These are phyloP conservation scores for Hypsizygus marmoreus DNA, from an alignment of 768 basidiomycete genomes.

Conservation along the genomic window DNA sequence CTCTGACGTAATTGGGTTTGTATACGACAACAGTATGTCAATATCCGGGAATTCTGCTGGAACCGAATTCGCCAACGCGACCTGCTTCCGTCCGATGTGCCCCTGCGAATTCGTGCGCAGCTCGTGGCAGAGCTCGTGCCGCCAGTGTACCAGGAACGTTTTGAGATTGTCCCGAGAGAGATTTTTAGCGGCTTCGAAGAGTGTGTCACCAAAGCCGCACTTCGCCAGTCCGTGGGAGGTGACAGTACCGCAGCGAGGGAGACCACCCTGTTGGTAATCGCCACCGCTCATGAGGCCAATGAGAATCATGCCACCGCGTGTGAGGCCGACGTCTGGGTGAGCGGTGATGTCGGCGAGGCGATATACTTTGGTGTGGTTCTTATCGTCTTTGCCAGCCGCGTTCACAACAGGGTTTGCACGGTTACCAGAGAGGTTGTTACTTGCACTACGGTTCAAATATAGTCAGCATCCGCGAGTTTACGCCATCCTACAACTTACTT, in stretches of 20 bases:
- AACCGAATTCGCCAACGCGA: conserved; percentile 62
- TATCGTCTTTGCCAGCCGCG: conserved; percentile 69
- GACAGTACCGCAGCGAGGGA: conserved; percentile 65
- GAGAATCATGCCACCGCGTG: conserved; percentile 77
- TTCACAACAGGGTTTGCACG: conserved; percentile 62
- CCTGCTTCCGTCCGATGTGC: conserved; percentile 63
- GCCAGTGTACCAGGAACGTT: conserved; percentile 64
- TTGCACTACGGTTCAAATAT: conserved; percentile 49
- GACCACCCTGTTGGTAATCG: conserved; percentile 79
- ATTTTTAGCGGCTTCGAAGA: conserved; percentile 59
- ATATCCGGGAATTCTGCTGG: conserved; percentile 71
- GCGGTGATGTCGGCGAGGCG: conserved; percentile 38
- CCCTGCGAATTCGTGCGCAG: conserved; percentile 70
- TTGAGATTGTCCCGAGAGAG: conserved; percentile 45
- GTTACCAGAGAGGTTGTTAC: conserved; percentile 74
- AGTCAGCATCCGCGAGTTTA: no score
- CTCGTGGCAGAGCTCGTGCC: conserved; percentile 59
- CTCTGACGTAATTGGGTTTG: conserved; percentile 75
- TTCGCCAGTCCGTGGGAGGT: conserved; percentile 79
- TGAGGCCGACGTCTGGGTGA: conserved; percentile 45
- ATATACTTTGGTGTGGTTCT: conserved; percentile 63
- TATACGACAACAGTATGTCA: conserved; percentile 76
- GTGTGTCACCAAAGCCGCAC: conserved; percentile 76
- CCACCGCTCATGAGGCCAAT: conserved; percentile 88
- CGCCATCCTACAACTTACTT: conserved; percentile 75